Evolutionary conservation across 2,329 filamentous ascomycete species (phyloP), one percentile per base, ranked within the genome.

Genomic region (Geosmithia morbida): DNA sequence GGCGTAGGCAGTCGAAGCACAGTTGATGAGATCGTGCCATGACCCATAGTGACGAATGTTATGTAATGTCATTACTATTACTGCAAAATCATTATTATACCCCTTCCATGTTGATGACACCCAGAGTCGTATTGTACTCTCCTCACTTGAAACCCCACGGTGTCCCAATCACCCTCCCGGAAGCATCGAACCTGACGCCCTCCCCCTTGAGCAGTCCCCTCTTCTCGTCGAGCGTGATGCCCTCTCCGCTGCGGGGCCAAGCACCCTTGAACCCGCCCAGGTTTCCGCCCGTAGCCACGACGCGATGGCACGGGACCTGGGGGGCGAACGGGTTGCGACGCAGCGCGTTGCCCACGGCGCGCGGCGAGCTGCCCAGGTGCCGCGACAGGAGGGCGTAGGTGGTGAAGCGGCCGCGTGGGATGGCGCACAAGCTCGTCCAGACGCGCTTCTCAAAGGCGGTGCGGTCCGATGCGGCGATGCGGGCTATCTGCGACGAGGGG

Each of bases 301-400:
- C 83, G 10, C 87, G 75, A 62, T 94, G 87, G 51, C 87, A 94
- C 1, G 87, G 87, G 4, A 90, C 83, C 33, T 77, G 73, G 0
- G 87, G 87, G 14, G 87, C 87, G 56, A 90, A 94, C 0, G 87
- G 87, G 59, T 94, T 94, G 10, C 74, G 69, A 17, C 83, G 75
- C 57, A 94, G 69, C 2, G 85, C 85, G 50, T 85, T 87, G 16
- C 86, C 86, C 5, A 92, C 77, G 0, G 86, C 86, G 41, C 86
- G 72, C 2, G 86, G 83, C 3, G 83, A 86, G 19, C 84, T 87
- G 11, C 68, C 62, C 16, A 90, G 71, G 49, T 83, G 74, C 8
- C 70, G 70, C 0, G 87, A 79, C 47, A 94, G 68, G 1, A 82
- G 70, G 2, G 76, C 82, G 64, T 95, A 94, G 0, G 87, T 90